Evolutionary conservation across 2,329 filamentous ascomycete species (phyloP).

Genomic region (Onygenales sp.): DNA sequence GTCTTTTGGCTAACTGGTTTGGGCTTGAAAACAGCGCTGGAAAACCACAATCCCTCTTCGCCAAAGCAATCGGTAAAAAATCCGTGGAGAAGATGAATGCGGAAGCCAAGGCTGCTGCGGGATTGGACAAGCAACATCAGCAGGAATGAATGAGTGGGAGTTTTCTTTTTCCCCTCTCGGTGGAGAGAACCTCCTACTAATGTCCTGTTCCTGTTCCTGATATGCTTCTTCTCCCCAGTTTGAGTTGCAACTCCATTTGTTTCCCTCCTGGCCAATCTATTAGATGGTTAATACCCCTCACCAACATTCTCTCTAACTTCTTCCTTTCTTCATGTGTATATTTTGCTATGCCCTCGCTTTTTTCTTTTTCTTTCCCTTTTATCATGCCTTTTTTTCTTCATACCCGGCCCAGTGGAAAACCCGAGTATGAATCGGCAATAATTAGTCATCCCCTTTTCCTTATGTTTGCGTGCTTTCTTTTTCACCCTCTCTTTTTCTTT

Average conservation of each 20-base stretch:
- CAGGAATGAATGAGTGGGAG: background rate
- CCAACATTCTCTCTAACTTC: background rate
- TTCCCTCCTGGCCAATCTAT: background rate
- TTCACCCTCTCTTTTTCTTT: background rate
- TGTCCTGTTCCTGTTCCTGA: background rate
- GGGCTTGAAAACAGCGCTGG: slow-evolving; percentile 19
- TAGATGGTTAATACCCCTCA: background rate
- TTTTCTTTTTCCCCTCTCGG: background rate
- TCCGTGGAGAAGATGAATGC: slow-evolving; percentile 27
- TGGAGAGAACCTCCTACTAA: background rate
- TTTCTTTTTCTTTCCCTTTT: background rate
- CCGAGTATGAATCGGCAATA: too few species aligned
- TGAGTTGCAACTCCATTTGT: too few species aligned
- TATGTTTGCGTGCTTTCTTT: background rate
- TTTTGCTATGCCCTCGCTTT: background rate
- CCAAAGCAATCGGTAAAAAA: slow-evolving; percentile 36
- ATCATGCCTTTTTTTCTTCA: background rate
- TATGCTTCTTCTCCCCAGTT: too few species aligned
- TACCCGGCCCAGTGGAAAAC: background rate
- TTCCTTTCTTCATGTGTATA: background rate
- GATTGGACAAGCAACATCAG: background rate
- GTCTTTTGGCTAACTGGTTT: background rate
- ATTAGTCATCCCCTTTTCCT: too few species aligned
- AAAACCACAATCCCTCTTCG: slow-evolving; percentile 37
- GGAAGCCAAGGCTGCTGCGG: background rate